Evolutionary conservation across 495 filamentous ascomycete genomes (phyloP).

Genomic region (Astrocystis sublimbata): DNA sequence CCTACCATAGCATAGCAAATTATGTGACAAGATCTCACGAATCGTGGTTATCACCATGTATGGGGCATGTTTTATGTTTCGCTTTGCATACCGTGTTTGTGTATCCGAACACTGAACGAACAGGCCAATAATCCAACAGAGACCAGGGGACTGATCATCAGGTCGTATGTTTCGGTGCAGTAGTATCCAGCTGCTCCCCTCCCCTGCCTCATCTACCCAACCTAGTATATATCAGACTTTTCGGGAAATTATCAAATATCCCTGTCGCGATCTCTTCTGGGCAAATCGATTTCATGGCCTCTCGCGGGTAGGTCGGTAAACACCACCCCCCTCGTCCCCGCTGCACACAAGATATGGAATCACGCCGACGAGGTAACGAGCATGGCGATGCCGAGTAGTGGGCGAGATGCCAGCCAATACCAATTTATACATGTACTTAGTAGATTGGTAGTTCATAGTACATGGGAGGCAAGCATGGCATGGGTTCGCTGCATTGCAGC

Average conservation of each 20-base stretch:
- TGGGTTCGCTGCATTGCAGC: no score
- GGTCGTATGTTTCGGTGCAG: background rate
- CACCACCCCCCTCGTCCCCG: no score
- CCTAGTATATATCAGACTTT: background rate
- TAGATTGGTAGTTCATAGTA: no score
- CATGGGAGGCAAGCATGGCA: no score
- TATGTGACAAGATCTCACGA: background rate
- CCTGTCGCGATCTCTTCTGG: constrained; percentile 2
- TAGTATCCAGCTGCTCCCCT: no score
- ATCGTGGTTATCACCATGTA: background rate
- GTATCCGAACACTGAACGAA: background rate
- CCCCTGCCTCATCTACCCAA: constrained; percentile 1
- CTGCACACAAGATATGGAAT: no score
- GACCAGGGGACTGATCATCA: constrained; percentile 2
- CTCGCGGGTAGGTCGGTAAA: background rate
- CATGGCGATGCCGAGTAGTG: no score
- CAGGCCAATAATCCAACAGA: background rate
- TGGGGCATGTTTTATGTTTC: background rate
- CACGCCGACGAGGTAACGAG: no score
- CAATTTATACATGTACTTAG: no score
- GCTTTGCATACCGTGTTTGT: background rate
- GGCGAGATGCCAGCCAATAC: no score
- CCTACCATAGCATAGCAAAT: background rate
- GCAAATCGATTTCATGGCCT: background rate
- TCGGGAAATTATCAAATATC: background rate